Conservation (phyloP, 2,329 filamentous ascomycete genomes). For the Talaromyces piceae region DNA sequence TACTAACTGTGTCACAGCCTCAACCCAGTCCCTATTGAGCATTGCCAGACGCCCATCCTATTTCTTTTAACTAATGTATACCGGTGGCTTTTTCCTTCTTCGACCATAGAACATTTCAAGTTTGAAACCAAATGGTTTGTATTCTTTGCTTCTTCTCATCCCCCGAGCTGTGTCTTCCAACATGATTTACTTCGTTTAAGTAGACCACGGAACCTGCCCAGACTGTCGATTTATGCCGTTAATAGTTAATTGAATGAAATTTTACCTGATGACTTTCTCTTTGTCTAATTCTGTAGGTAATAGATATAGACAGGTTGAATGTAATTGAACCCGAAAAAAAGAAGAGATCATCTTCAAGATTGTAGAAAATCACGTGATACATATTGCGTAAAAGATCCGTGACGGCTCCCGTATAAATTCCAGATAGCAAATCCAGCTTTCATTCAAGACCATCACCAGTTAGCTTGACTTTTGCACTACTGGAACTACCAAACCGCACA, state of each 20-base stretch:
- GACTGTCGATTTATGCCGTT: not conserved
- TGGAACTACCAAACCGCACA: not conserved
- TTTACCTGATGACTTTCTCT: too few species aligned
- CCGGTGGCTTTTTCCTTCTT: constrained; percentile 2
- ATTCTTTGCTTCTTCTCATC: not conserved
- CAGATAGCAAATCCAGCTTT: constrained; percentile 18
- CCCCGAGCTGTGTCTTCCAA: constrained; percentile 2
- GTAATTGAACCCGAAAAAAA: too few species aligned
- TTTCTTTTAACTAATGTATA: not conserved
- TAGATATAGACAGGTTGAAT: too few species aligned
- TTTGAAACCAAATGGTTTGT: constrained; percentile 4
- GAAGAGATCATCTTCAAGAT: not conserved
- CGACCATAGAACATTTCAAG: constrained; percentile 12
- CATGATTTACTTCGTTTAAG: constrained; percentile 3
- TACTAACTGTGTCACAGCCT: constrained; percentile 1
- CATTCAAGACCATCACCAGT: constrained; percentile 1
- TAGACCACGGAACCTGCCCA: constrained; percentile 7
- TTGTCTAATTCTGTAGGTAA: too few species aligned
- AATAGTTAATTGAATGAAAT: constrained; percentile 3
- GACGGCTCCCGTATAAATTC: constrained; percentile 23
- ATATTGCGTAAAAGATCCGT: constrained; percentile 12
- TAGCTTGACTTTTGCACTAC: not conserved
- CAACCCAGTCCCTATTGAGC: constrained; percentile 12
- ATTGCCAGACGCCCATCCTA: not conserved
- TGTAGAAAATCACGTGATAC: constrained; percentile 17